Base-by-base conservation (phyloP, 2,329 filamentous ascomycete genomes). In the Dactylellina drechsleri region DNA sequence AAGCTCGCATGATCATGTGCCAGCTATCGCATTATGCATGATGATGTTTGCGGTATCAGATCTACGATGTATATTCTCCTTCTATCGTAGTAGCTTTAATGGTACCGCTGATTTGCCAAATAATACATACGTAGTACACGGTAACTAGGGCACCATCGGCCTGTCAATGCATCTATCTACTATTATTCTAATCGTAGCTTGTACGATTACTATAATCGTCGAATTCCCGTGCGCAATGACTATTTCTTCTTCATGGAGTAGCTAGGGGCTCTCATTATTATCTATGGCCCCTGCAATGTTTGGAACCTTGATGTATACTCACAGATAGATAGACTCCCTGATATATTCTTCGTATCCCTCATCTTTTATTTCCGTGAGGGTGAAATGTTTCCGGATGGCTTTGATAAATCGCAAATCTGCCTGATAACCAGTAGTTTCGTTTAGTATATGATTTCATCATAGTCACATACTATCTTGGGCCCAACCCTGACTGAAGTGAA, bases 321-420 rank as follows among this genome's bases (percentile, higher is more conserved):
- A 87, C 85, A 87, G 77, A 77, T 83, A 84, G 13, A 86, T 80
- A 52, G 84, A 85, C 78, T 87, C 83, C 66, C 83, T 81, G 5
- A 80, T 79, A 77, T 84, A 86, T 1, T 80, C 78, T 47, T 81
- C 81, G 74, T 81, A 82, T 65, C 86, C 84, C 4, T 86, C 85
- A 77, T 86, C 85, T 20, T 81, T 79, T 6, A 86, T 82, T 61
- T 83, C 82, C 67, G 81, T 78, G 15, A 87, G 84, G 57, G 82
- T 77, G 70, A 87, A 85, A 78, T 82, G 80, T 79, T 86, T 86
- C 78, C 81, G 83, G 15, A 83, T 82, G 6, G 81, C 81, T 80
- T 85, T 86, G 79, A 87, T 83, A 72, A 86, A 87, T 28, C 83
- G 82, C 80, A 86, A 78, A 78, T 87, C 85, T 4, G 85, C 79